Base-by-base conservation (phyloP, 2,329 filamentous ascomycete genomes). In the Penicillium glabrum region DNA sequence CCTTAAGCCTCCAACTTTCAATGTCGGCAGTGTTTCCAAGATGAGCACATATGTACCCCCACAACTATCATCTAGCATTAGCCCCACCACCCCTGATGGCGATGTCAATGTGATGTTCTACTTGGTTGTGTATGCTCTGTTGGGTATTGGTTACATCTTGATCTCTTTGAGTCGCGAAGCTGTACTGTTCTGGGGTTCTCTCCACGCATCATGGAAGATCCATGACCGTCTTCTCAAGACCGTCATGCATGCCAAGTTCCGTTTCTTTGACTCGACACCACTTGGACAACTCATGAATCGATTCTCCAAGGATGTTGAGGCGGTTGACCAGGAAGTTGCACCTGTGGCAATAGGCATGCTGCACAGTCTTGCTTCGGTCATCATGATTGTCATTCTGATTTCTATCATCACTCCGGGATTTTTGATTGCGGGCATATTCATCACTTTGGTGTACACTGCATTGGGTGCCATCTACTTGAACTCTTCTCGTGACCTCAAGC, bases 241-340 rank as follows among this genome's bases (percentile, higher is more conserved):
- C 1, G 86, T 99, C 24, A 89, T 91, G 14, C 87, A 93, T 64
- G 95, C 95, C 29, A 93, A 92, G 72, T 98, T 99, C 81, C 92
- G 90, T 71, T 99, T 99, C 79, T 99, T 99, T 69, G 95, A 99
- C 69, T 89, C 93, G 1, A 99, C 95, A 0, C 95, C 95, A 2
- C 84, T 98, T 0, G 95, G 95, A 13, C 93, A 97, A 75, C 83
- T 99, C 68, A 98, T 98, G 88, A 99, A 99, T 75, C 87, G 95
- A 21, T 99, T 99, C 78, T 98, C 93, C 72, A 98, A 98, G 75
- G 95, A 99, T 72, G 85, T 99, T 14, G 93, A 99, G 73, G 87
- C 92, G 11, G 83, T 99, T 21, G 95, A 99, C 65, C 95, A 99
- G 72, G 95, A 99, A 73, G 90, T 99, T 56, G 93, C 95, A 0